A percentile compares a stretch with the other conserved stretches of the same genome.
Conservation (phyloP, 208 protist species). For the Leishmania tropica region DNA sequence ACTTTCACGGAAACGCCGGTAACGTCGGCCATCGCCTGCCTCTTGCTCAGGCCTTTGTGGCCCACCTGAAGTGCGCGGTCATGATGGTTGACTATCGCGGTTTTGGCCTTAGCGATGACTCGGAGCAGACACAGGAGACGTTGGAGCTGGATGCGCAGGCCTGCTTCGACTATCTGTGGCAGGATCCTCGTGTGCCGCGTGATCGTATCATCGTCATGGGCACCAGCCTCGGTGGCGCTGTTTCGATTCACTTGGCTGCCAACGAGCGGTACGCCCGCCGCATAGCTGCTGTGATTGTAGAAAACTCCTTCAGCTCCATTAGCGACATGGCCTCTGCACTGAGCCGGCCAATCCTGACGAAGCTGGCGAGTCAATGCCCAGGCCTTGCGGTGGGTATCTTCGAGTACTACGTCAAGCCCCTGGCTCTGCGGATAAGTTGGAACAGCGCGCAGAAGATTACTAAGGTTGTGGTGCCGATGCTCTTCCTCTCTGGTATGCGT, state of each 20-base stretch:
- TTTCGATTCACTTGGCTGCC: constrained; percentile 81
- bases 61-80: constrained; percentile 63
- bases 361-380: constrained; percentile 21
- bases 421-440: constrained; percentile 78
- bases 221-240: constrained; percentile 89
- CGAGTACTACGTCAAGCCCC: constrained; percentile 77
- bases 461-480: constrained; percentile 49
- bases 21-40: constrained; percentile 91
- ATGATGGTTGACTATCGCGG: constrained; percentile 93
- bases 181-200: constrained; percentile 59
- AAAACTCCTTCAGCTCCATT: constrained; percentile 93
- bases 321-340: constrained; percentile 76
- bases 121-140: constrained; percentile 65
- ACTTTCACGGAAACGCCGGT: constrained; percentile 94
- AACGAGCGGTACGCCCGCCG: constrained; percentile 38
- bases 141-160: constrained; percentile 86
- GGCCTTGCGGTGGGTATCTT: constrained; percentile 41
- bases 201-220: constrained; percentile 88
- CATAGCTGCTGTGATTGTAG: constrained; percentile 81
- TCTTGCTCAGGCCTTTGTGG: constrained; percentile 58
- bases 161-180: constrained; percentile 74
- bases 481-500: constrained; percentile 80
- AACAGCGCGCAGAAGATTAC: constrained; percentile 50
- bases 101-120: constrained; percentile 76
- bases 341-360: constrained; percentile 22